Conservation (phyloP, 169 alveolate species). For the Eimeria necatrix region DNA sequence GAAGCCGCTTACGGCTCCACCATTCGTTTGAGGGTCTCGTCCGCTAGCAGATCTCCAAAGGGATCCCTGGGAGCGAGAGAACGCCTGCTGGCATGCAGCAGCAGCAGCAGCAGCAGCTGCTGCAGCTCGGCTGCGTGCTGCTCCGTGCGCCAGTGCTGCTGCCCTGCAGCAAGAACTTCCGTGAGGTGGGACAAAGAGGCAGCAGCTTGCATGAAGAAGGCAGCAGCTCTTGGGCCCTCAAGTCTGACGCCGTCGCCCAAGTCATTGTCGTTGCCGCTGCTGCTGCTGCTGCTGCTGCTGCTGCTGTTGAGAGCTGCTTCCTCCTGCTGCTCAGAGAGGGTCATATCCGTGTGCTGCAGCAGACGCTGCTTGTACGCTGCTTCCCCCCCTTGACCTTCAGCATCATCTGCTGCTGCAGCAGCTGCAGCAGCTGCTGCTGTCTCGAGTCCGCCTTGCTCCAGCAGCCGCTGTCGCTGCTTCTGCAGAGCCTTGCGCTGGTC, state of each 20-base stretch:
- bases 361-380: slow-evolving; percentile 64
- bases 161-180: neutral
- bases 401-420: slow-evolving; percentile 16
- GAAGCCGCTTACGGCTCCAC: slow-evolving; percentile 29
- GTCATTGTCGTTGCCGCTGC: slow-evolving; percentile 25
- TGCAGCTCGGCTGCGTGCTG: slow-evolving; percentile 55
- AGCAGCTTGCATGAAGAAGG: slow-evolving; percentile 50
- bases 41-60: neutral
- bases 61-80: slow-evolving; percentile 21
- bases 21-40: neutral
- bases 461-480: slow-evolving; percentile 42
- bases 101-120: slow-evolving; percentile 48
- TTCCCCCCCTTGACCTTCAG: neutral
- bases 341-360: slow-evolving; percentile 15
- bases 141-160: slow-evolving; percentile 34
- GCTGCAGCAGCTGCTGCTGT: slow-evolving; percentile 66
- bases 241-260: slow-evolving; percentile 48
- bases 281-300: slow-evolving; percentile 14
- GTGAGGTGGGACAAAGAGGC: slow-evolving; percentile 42
- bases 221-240: slow-evolving; percentile 56
- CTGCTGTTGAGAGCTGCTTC: neutral
- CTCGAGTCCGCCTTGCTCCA: slow-evolving; percentile 47
- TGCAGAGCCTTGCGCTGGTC: slow-evolving; percentile 51
- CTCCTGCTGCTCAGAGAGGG: neutral
- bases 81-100: slow-evolving; percentile 60